phyloP scores from a whole-genome alignment of 306 rosid genomes.

The Sophora flavescens region DNA sequence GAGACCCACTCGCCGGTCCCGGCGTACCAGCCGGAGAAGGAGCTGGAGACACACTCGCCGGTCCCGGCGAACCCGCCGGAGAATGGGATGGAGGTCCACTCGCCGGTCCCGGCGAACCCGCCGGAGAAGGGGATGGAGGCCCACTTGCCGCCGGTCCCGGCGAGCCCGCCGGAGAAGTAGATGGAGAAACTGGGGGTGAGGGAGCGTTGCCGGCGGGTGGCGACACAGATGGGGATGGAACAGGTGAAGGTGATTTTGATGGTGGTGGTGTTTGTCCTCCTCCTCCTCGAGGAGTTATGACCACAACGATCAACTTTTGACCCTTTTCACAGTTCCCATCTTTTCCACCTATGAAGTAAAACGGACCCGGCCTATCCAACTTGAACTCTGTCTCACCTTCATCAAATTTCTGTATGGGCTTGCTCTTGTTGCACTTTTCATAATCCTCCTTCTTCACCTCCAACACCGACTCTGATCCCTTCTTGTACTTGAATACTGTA shows the following conservation, averaged over 20 bases:
- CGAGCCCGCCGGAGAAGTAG: not conserved
- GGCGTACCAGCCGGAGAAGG: not conserved
- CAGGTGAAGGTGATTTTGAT: constrained; percentile 19
- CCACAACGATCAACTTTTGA: constrained; percentile 67
- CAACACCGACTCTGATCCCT: constrained; percentile 79
- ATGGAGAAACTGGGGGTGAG: not conserved
- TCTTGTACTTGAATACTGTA: constrained; percentile 73
- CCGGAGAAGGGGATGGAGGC: not conserved
- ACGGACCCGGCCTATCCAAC: constrained; percentile 70
- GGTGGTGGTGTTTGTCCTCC: not conserved
- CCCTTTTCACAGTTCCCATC: constrained; percentile 65
- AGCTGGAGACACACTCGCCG: not conserved
- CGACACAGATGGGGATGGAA: not conserved
- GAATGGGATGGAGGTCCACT: not conserved
- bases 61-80: not conserved
- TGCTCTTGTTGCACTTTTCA: constrained; percentile 62
- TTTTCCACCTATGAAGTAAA: constrained; percentile 73
- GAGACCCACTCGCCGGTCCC: not conserved
- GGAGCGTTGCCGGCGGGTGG: constrained; percentile 6
- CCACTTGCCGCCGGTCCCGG: not conserved
- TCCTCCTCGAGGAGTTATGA: constrained; percentile 50
- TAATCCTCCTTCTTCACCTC: constrained; percentile 71
- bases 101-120: not conserved
- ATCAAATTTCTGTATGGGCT: constrained; percentile 67
- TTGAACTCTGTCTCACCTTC: constrained; percentile 69